phyloP scores from a whole-genome alignment of 2,329 filamentous ascomycete species.

The Immersiporthe knoxdaviesiana region DNA sequence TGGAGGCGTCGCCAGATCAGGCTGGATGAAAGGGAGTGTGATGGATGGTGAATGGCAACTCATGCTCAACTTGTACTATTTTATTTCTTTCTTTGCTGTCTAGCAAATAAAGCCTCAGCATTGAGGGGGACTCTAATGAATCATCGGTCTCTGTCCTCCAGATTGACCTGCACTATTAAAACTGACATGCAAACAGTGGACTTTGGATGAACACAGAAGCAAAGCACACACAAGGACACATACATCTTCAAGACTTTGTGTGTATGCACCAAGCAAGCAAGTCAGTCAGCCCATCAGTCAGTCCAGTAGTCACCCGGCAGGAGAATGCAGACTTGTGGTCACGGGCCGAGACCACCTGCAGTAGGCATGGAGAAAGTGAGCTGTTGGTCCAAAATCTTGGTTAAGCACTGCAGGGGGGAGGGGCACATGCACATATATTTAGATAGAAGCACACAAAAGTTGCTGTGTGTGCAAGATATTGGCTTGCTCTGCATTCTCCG shows the following conservation, averaged over 20 bases:
- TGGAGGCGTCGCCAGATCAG: background rate
- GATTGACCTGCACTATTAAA: too few species aligned
- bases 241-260: too few species aligned
- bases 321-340: constrained; percentile 1
- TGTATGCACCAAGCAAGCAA: background rate
- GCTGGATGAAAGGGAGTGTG: background rate
- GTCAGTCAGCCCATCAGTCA: too few species aligned
- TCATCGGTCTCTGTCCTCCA: too few species aligned
- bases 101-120: background rate
- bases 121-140: too few species aligned
- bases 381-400: background rate
- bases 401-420: too few species aligned
- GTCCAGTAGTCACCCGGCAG: background rate
- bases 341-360: constrained; percentile 11
- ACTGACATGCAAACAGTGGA: too few species aligned
- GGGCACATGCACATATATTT: background rate
- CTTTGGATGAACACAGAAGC: background rate
- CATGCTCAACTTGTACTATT: background rate
- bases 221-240: background rate
- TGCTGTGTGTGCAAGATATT: background rate
- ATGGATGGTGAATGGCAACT: background rate
- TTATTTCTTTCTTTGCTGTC: too few species aligned
- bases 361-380: background rate
- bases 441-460: background rate
- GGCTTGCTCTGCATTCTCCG: background rate